Evolutionary conservation across 108 stramenopile genomes (phyloP).

Genomic region (Fragilaria crotonensis): DNA sequence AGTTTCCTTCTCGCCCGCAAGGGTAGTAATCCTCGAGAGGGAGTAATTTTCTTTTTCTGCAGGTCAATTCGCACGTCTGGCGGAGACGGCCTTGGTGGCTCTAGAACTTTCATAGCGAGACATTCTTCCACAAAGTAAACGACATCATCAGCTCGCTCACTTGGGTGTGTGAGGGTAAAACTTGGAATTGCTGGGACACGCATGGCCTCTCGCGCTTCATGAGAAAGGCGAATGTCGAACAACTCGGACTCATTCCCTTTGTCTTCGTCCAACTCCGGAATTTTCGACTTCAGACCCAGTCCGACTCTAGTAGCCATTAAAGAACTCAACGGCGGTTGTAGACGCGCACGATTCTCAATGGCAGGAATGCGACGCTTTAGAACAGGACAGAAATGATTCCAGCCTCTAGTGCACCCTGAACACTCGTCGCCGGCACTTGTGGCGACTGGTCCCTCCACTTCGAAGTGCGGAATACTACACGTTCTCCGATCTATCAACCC

Average conservation of each 20-base stretch:
- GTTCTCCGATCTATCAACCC: slow-evolving; percentile 23
- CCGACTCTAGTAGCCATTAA: slow-evolving; percentile 69
- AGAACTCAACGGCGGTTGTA: slow-evolving; percentile 73
- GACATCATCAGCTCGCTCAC: slow-evolving; percentile 54
- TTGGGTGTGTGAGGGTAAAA: slow-evolving; percentile 42
- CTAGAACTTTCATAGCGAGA: slow-evolving; percentile 45
- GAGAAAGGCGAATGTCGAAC: slow-evolving; percentile 12
- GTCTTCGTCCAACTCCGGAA: not conserved
- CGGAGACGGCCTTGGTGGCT: slow-evolving; percentile 23
- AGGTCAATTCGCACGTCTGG: not conserved
- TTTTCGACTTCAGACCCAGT: slow-evolving; percentile 37
- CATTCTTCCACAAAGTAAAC: slow-evolving; percentile 61
- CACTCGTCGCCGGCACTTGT: slow-evolving; percentile 83
- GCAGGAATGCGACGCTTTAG: slow-evolving; percentile 55
- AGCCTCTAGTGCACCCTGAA: slow-evolving; percentile 70
- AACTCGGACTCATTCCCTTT: not conserved
- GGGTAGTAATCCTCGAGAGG: slow-evolving; percentile 20
- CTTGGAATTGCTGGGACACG: slow-evolving; percentile 14
- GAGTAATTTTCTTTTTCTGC: slow-evolving; percentile 4
- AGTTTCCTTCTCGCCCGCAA: slow-evolving; percentile 28
- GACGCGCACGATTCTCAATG: slow-evolving; percentile 53
- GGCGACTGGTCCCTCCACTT: slow-evolving; percentile 68
- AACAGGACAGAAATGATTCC: slow-evolving; percentile 77
- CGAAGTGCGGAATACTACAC: slow-evolving; percentile 52
- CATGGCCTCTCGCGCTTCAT: slow-evolving; percentile 12